Percentiles rank a stretch among this genome's conserved stretches.
phyloP scores from a whole-genome alignment of 345 rosid species.

The Citrus hindsii region DNA sequence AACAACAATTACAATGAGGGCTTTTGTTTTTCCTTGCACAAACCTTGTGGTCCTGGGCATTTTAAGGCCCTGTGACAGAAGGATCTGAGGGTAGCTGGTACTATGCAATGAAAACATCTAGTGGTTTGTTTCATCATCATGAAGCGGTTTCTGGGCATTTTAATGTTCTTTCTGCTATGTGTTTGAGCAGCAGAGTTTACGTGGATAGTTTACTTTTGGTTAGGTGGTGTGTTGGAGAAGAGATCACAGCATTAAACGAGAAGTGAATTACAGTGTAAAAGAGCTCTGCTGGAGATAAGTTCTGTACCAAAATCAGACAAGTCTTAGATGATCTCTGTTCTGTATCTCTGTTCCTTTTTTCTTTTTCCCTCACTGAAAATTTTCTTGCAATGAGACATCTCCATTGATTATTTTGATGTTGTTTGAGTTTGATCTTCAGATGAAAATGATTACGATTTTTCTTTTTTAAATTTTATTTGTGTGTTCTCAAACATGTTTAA shows the following conservation, averaged over 20 bases:
- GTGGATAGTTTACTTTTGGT: too few species aligned
- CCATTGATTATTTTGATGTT: slow-evolving; percentile 43
- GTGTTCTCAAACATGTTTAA: background rate
- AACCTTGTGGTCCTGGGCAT: background rate
- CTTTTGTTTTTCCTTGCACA: background rate
- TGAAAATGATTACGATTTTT: background rate
- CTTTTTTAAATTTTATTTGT: background rate
- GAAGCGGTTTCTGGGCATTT: background rate
- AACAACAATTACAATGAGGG: background rate
- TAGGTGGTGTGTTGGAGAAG: too few species aligned
- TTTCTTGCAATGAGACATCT: slow-evolving; percentile 10
- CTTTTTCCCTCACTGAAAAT: background rate
- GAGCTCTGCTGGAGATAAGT: too few species aligned
- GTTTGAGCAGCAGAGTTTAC: background rate
- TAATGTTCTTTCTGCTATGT: background rate
- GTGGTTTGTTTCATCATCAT: too few species aligned
- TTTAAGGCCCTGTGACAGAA: too few species aligned
- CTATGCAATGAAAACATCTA: too few species aligned
- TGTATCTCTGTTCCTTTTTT: slow-evolving; percentile 26
- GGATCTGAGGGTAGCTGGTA: background rate
- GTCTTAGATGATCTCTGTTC: too few species aligned
- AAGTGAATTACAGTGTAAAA: too few species aligned
- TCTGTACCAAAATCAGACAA: too few species aligned
- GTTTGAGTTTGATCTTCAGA: slow-evolving; percentile 26
- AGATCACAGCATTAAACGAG: too few species aligned